Evolutionary conservation across 345 rosid genomes (phyloP), one percentile per base, ranked within the genome.

Genomic region (Salix purpurea): DNA sequence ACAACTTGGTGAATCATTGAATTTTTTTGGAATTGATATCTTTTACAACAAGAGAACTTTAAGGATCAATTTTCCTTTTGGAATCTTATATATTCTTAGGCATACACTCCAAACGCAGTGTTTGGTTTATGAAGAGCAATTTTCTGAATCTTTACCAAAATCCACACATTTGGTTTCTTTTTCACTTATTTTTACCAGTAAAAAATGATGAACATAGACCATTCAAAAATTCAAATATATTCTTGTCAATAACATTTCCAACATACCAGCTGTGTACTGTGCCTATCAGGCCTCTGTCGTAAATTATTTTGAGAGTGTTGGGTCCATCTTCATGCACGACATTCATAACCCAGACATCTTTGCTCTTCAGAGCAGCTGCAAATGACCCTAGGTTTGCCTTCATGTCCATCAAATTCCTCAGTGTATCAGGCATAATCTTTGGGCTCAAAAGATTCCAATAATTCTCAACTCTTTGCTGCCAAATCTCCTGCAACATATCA

Each of bases 331-430:
- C 87, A 4, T 92, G 87, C 74, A 90, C 90, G 26, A 91, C 96
- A 82, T 90, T 91, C 97, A 93, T 95, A 68, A 91, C 96, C 99
- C 99, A 95, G 1, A 91, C 93, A 83, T 93, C 90, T 82, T 95
- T 95, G 52, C 77, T 84, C 77, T 85, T 91, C 18, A 95, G 86
- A 52, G 97, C 97, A 77, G 98, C 97, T 21, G 90, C 98, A 76
- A 96, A 96, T 40, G 99, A 94, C 9, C 99, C 98, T 84, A 89
- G 74, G 81, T 89, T 78, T 76, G 97, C 97, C 80, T 96, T 96
- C 99, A 96, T 96, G 88, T 96, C 99, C 97, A 96, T 92, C 81
- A 96, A 26, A 79, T 96, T 96, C 88, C 99, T 92, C 66, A 92
- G 44, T 5, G 92, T 86, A 81, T 96, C 85, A 8, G 90, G 70